Evolutionary conservation across 2,329 filamentous ascomycete genomes (phyloP).

Genomic region (Aspergillus ochraceoroseus): DNA sequence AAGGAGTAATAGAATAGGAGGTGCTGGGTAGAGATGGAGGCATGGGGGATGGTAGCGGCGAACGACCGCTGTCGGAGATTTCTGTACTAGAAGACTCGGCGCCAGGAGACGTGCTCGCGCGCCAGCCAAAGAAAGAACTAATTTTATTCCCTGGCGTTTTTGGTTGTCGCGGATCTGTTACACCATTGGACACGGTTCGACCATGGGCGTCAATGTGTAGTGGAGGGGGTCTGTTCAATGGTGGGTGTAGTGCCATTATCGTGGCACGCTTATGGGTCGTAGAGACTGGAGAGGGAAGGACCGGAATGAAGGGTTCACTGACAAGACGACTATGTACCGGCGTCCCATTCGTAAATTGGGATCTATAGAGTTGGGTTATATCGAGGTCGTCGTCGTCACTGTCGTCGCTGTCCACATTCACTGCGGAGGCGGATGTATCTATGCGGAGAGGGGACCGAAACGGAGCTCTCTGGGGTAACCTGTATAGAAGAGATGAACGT

Average conservation of each 20-base stretch:
- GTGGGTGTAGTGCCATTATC: constrained; percentile 45
- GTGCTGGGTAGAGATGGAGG: constrained; percentile 35
- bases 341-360: constrained; percentile 37
- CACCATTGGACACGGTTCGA: constrained; percentile 32
- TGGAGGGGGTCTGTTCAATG: constrained; percentile 39
- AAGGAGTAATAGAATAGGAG: constrained; percentile 31
- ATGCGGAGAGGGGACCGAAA: constrained; percentile 32
- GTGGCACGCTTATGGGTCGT: constrained; percentile 44
- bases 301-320: constrained; percentile 50
- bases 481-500: constrained; percentile 26
- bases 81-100: constrained; percentile 58
- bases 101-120: constrained; percentile 51
- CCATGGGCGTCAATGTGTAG: constrained; percentile 43
- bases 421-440: constrained; percentile 28
- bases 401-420: constrained; percentile 27
- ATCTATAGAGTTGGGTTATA: constrained; percentile 22
- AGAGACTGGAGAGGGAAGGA: constrained; percentile 64
- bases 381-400: constrained; percentile 29
- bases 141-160: constrained; percentile 55
- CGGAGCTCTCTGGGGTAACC: constrained; percentile 40
- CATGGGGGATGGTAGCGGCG: constrained; percentile 55
- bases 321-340: constrained; percentile 40
- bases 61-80: constrained; percentile 57
- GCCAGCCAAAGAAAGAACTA: constrained; percentile 65
- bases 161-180: constrained; percentile 38